Conservation (phyloP, 108 stramenopile species). For the Stephanodiscus minutulus region DNA sequence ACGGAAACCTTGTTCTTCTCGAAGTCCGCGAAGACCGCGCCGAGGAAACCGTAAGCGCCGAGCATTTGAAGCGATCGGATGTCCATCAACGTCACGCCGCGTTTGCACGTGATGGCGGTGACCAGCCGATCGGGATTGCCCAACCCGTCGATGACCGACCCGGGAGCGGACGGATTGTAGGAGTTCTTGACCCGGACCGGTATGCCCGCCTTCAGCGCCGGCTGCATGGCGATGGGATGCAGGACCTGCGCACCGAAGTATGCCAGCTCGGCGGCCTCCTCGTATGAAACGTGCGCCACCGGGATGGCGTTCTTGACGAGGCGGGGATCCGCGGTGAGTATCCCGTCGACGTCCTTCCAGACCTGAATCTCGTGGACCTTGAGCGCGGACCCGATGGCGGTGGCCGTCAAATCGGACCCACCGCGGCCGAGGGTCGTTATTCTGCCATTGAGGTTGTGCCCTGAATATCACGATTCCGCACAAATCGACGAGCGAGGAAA, state of each 20-base stretch:
- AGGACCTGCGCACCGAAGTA: conserved; percentile 98
- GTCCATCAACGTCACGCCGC: conserved; percentile 88
- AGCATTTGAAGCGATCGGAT: conserved; percentile 94
- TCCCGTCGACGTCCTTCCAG: conserved; percentile 99
- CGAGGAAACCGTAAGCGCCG: conserved; percentile 95
- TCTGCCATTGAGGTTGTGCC: conserved; percentile 78
- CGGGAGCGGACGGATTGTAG: conserved; percentile 92
- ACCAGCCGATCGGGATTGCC: conserved; percentile 68
- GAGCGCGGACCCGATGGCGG: conserved; percentile 87
- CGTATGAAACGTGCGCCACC: conserved; percentile 84
- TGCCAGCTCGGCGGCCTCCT: conserved; percentile 97
- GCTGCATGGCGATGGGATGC: conserved; percentile 95
- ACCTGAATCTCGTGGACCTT: conserved; percentile 94
- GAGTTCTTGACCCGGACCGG: conserved; percentile 98
- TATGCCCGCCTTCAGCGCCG: conserved; percentile 79
- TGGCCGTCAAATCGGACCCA: conserved; percentile 95
- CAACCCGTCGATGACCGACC: conserved; percentile 83
- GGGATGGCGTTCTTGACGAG: conserved; percentile 86
- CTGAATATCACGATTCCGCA: not conserved
- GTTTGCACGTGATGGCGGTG: conserved; percentile 97
- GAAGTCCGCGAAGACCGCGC: conserved; percentile 90
- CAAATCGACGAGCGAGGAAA: not conserved
- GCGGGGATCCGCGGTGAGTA: conserved; percentile 93
- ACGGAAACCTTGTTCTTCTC: conserved; percentile 96
- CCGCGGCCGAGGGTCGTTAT: conserved; percentile 97